phyloP scores from a whole-genome alignment of 495 filamentous ascomycete genomes.

The Daldinia childiae region DNA sequence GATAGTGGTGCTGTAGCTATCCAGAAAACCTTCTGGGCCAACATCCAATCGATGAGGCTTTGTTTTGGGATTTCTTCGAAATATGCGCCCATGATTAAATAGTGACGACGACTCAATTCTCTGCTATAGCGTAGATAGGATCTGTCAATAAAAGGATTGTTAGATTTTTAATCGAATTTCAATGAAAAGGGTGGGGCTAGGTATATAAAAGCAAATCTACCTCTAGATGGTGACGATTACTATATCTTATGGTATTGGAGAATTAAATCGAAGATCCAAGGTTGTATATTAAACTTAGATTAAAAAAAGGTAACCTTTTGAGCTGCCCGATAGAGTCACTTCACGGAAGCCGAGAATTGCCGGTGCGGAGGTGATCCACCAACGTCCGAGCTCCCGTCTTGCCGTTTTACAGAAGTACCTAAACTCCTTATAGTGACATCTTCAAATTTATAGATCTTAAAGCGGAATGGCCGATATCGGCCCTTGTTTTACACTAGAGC shows the following conservation, averaged over 20 bases:
- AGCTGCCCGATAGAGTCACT: constrained; percentile 12
- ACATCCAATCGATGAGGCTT: constrained; percentile 65
- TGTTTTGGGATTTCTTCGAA: constrained; percentile 66
- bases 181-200: not conserved
- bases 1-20: constrained; percentile 71
- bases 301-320: not conserved
- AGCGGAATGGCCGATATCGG: not conserved
- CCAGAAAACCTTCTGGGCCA: constrained; percentile 72
- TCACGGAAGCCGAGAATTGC: constrained; percentile 11
- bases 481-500: not conserved
- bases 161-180: not conserved
- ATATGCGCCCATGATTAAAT: constrained; percentile 68
- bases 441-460: constrained; percentile 36
- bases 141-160: too few species aligned
- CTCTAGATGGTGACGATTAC: constrained; percentile 3
- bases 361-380: constrained; percentile 20
- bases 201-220: not conserved
- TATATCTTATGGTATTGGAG: constrained; percentile 12
- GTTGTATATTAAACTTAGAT: not conserved
- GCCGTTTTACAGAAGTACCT: not conserved
- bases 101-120: not conserved
- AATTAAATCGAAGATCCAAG: not conserved
- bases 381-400: constrained; percentile 1
- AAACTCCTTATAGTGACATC: too few species aligned
- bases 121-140: not conserved